Base-by-base conservation (phyloP, 2,329 filamentous ascomycete genomes). In the Talaromyces atroroseus region DNA sequence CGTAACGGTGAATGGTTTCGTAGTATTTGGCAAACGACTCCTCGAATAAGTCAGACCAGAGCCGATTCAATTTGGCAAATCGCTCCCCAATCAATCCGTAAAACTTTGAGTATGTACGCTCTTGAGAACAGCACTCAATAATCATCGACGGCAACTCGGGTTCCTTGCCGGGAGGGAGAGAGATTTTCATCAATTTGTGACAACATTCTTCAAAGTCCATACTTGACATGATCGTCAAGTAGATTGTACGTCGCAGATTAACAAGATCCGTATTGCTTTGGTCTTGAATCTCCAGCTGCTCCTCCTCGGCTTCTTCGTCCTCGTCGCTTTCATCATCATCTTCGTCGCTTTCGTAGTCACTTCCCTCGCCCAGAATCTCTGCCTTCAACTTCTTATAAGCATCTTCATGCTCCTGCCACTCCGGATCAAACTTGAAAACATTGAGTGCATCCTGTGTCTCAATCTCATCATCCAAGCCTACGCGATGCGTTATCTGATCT, bases 101-200 rank as follows among this genome's bases (percentile, higher is more conserved):
- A 75, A 97, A 99, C 71, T 97, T 97, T 60, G 92, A 92, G 73
- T 95, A 99, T 1, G 94, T 96, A 65, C 91, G 90, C 72, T 97
- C 92, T 74, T 99, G 94, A 26, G 90, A 92, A 71, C 92, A 96
- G 70, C 91, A 96, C 73, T 99, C 94, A 62, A 99, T 87, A 55
- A 99, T 86, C 94, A 99, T 99, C 21, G 90, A 95, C 0, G 92
- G 91, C 46, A 99, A 79, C 71, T 99, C 94, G 5, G 86, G 81
- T 71, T 99, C 94, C 67, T 92, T 83, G 3, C 94, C 94, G 12
- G 84, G 78, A 1, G 94, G 94, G 10, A 99, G 80, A 61, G 89
- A 90, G 69, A 99, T 86, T 74, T 90, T 92, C 85, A 97, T 94
- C 62, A 99, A 80, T 76, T 97, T 99, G 79, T 99, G 94, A 59